These are phyloP conservation scores for Pyrrhoderma lamaoense DNA, from an alignment of 1,284 basidiomycete genomes.

Conservation along the genomic window DNA sequence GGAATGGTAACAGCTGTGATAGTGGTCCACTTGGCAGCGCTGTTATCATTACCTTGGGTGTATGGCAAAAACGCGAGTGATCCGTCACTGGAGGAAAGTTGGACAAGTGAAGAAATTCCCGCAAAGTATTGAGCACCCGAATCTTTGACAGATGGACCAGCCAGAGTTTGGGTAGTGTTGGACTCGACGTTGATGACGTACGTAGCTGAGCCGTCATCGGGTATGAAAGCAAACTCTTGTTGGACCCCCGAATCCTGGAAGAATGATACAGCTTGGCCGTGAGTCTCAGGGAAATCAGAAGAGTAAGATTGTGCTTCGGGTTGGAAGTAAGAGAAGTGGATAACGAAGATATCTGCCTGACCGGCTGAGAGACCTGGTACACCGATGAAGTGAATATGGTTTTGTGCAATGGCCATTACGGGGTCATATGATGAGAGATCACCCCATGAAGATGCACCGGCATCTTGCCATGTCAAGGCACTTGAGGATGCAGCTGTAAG, in stretches of 20 bases:
- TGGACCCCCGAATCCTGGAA: slow-evolving; percentile 70
- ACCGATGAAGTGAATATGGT: slow-evolving; percentile 75
- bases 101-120: slow-evolving; percentile 63
- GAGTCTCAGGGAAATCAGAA: slow-evolving; percentile 58
- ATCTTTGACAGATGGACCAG: slow-evolving; percentile 65
- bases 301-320: slow-evolving; percentile 63
- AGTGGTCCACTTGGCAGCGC: slow-evolving; percentile 42
- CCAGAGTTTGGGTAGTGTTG: slow-evolving; percentile 70
- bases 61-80: slow-evolving; percentile 64
- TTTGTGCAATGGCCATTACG: slow-evolving; percentile 72
- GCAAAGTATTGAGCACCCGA: slow-evolving; percentile 65
- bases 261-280: slow-evolving; percentile 73
- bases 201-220: slow-evolving; percentile 70
- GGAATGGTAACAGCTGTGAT: slow-evolving; percentile 31
- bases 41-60: slow-evolving; percentile 38
- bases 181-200: slow-evolving; percentile 75
- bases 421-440: slow-evolving; percentile 49
- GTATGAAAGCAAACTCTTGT: slow-evolving; percentile 78
- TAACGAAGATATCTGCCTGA: slow-evolving; percentile 73
- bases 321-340: slow-evolving; percentile 83
- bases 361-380: slow-evolving; percentile 61
- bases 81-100: slow-evolving; percentile 57
- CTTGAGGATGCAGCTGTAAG: slow-evolving; percentile 51
- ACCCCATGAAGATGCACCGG: slow-evolving; percentile 42
- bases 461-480: slow-evolving; percentile 55